These are phyloP conservation scores for Madurella mycetomatis DNA, from an alignment of 2,329 filamentous ascomycete species.

Conservation along the genomic window DNA sequence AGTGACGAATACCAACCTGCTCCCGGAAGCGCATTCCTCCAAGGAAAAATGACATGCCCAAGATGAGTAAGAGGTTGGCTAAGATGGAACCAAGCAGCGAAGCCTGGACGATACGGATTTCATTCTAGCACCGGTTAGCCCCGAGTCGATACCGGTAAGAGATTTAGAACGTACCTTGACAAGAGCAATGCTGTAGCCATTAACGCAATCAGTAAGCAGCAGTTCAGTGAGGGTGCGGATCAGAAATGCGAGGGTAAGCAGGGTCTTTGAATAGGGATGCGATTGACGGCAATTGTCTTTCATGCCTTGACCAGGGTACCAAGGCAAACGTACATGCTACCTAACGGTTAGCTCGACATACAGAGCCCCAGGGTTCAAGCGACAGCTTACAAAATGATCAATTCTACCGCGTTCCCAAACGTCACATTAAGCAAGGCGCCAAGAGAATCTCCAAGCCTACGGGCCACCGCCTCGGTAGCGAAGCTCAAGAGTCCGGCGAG, in stretches of 20 bases:
- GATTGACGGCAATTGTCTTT: conserved; percentile 29
- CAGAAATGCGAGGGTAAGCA: not conserved
- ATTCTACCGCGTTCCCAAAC: conserved; percentile 73
- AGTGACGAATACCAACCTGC: conserved; percentile 51
- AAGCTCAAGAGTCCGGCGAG: conserved; percentile 67
- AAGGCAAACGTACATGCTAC: conserved; percentile 51
- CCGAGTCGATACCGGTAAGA: conserved; percentile 8
- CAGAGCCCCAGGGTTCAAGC: not conserved
- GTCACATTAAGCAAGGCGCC: conserved; percentile 72
- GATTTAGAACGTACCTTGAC: conserved; percentile 50
- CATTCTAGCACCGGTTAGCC: conserved; percentile 44
- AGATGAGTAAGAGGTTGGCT: conserved; percentile 79
- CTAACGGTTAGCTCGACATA: not conserved
- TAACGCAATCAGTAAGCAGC: conserved; percentile 33
- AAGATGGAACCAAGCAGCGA: conserved; percentile 86
- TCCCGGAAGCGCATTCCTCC: conserved; percentile 84
- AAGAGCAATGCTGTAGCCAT: conserved; percentile 61
- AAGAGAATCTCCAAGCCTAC: conserved; percentile 66
- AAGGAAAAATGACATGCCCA: conserved; percentile 87
- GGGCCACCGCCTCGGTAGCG: conserved; percentile 71
- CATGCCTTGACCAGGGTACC: conserved; percentile 40
- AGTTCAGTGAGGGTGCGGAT: not conserved
- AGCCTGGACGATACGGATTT: conserved; percentile 89
- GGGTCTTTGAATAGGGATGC: conserved; percentile 16
- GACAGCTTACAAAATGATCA: conserved; percentile 61